Evolutionary conservation across 805 yeast species (phyloP), one percentile per base, ranked within the genome.

Genomic region (Ogataea henricii): DNA sequence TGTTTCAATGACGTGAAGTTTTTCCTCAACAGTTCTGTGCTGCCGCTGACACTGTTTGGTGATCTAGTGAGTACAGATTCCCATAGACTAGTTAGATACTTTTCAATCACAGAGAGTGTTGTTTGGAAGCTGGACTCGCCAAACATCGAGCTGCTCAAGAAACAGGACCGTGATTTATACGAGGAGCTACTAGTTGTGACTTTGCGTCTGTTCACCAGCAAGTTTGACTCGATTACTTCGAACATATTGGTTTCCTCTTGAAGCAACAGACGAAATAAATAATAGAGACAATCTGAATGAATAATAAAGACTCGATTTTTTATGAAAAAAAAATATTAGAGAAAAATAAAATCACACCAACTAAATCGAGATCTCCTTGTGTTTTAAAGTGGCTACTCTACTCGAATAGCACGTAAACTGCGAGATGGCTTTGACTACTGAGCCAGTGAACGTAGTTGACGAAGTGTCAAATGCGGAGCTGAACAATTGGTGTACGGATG

Each of bases 31-130:
- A 56, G 67, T 48, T 54, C 60, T 14, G 81, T 86, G 27, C 73
- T 87, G 45, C 89, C 94, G 4, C 78, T 86, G 49, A 85, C 92
- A 0, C 79, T 87, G 1, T 85, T 85, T 64, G 94, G 95, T 2
- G 89, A 86, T 53, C 57, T 79, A 40, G 69, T 59, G 10, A 56
- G 53, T 22, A 67, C 70, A 2, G 57, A 64, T 20, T 69, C 70
- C 46, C 69, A 79, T 45, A 63, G 73, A 42, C 56, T 65, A 17
- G 65, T 68, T n/a, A 74, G 70, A 47, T 73, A 76, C 39, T 60
- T 53, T 48, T 72, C 82, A 0, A 51, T 53, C 25, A 67, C 62
- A 30, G 87, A 82, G 44, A 71, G 86, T 2, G 76, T 78, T 8
- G 73, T 87, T 1, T 90, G 97, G 96, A 71, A 78, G 39, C 66